Conservation (phyloP, 2,329 filamentous ascomycete genomes). For the Colletotrichum eremochloae region DNA sequence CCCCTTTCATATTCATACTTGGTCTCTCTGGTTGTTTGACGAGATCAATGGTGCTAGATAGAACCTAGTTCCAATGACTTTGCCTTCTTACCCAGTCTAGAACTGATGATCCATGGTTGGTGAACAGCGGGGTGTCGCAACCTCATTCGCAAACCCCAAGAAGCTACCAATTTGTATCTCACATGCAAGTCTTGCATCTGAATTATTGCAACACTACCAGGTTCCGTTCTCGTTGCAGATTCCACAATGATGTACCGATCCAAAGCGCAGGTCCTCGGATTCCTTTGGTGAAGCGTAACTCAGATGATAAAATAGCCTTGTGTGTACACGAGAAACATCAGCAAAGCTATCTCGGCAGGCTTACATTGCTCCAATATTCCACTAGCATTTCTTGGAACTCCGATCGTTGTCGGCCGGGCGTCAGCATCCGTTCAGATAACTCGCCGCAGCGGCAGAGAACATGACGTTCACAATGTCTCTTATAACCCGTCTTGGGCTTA, state of each 20-base stretch:
- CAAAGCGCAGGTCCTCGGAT: too few species aligned
- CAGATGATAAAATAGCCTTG: not conserved
- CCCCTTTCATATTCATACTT: not conserved
- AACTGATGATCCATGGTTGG: not conserved
- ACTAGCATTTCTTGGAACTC: too few species aligned
- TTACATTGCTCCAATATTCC: too few species aligned
- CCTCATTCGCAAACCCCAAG: not conserved
- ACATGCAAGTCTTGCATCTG: not conserved
- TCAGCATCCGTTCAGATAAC: not conserved
- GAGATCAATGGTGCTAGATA: not conserved
- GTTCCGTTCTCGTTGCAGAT: not conserved
- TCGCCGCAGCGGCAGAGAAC: not conserved
- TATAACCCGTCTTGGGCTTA: not conserved
- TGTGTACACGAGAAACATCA: not conserved
- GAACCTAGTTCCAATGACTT: not conserved
- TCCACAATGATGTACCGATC: not conserved
- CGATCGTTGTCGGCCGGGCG: not conserved
- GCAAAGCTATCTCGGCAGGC: not conserved
- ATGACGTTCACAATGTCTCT: not conserved
- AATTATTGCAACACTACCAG: not conserved
- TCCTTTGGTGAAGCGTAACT: not conserved
- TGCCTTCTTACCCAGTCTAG: not conserved
- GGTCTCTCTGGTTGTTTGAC: not conserved
- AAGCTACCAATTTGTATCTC: not conserved
- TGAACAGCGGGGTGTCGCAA: not conserved